These are phyloP conservation scores for Wickerhamomyces kurtzmanii DNA, from an alignment of 805 yeast species.

Conservation along the genomic window DNA sequence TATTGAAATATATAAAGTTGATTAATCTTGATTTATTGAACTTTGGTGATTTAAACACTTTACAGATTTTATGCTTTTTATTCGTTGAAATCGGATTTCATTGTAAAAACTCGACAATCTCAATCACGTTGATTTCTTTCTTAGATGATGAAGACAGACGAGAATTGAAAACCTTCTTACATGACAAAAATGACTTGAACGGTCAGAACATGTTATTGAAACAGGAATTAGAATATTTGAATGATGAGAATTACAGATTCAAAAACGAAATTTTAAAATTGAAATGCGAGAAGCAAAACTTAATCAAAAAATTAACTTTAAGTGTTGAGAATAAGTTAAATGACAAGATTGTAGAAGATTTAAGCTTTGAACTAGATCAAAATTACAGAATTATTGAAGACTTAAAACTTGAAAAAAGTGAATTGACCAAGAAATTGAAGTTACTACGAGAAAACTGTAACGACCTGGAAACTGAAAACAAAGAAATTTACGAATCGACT, in stretches of 20 bases:
- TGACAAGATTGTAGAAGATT: no score
- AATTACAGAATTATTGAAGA: no score
- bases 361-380: no score
- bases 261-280: slow-evolving; percentile 3
- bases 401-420: no score
- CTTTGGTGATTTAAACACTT: slow-evolving; percentile 4
- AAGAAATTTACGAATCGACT: no score
- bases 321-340: no score
- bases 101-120: slow-evolving; percentile 8
- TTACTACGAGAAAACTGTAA: no score
- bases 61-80: slow-evolving; percentile 8
- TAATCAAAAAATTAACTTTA: no score
- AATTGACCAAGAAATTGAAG: no score
- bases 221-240: slow-evolving; percentile 7
- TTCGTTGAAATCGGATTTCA: slow-evolving; percentile 9
- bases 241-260: slow-evolving; percentile 7
- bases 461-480: no score
- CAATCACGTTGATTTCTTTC: slow-evolving; percentile 5
- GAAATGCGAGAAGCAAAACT: slow-evolving; percentile 1
- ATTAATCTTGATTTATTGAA: slow-evolving; percentile 3
- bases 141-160: slow-evolving; percentile 7
- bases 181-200: slow-evolving; percentile 12
- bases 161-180: slow-evolving; percentile 8
- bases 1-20: slow-evolving; percentile 5
- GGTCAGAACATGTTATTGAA: slow-evolving; percentile 10